Evolutionary conservation across 2,329 filamentous ascomycete species (phyloP).

Genomic region (Lecanicillium sp.): DNA sequence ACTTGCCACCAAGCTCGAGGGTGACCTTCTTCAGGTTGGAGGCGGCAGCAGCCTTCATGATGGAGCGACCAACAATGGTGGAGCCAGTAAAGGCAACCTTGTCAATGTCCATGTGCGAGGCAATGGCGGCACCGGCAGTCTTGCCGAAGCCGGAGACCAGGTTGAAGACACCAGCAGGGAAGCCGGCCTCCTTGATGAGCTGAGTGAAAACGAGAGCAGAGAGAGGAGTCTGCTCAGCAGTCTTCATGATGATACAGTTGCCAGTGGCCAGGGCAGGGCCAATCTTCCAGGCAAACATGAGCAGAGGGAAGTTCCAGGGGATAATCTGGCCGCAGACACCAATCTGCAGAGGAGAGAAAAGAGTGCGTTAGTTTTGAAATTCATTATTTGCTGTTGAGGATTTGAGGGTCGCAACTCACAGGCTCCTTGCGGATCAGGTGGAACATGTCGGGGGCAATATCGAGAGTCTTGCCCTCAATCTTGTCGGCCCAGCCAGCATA

Average conservation of each 20-base stretch:
- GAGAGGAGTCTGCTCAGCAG: slow-evolving; percentile 64
- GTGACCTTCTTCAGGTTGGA: slow-evolving; percentile 74
- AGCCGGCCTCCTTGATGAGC: slow-evolving; percentile 63
- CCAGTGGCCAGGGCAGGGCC: slow-evolving; percentile 60
- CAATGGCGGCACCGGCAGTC: slow-evolving; percentile 63
- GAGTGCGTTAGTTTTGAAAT: slow-evolving; percentile 41
- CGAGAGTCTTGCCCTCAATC: slow-evolving; percentile 79
- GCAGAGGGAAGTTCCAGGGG: slow-evolving; percentile 73
- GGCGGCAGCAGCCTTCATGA: slow-evolving; percentile 66
- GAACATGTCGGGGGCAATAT: slow-evolving; percentile 70
- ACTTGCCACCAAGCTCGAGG: slow-evolving; percentile 68
- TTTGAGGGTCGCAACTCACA: slow-evolving; percentile 25
- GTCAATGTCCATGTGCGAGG: slow-evolving; percentile 66
- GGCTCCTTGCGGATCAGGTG: slow-evolving; percentile 76
- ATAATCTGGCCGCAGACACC: slow-evolving; percentile 76
- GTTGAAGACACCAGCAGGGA: slow-evolving; percentile 66
- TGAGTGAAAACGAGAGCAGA: slow-evolving; percentile 53
- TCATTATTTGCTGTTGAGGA: background rate
- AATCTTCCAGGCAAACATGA: slow-evolving; percentile 74
- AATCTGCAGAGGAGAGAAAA: slow-evolving; percentile 20
- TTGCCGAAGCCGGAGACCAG: slow-evolving; percentile 67
- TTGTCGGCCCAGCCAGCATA: slow-evolving; percentile 84
- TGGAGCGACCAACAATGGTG: slow-evolving; percentile 57
- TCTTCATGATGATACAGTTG: slow-evolving; percentile 63
- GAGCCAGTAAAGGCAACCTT: slow-evolving; percentile 74